Evolutionary conservation across 1,284 basidiomycete species (phyloP), one percentile per base, ranked within the genome.

Genomic region (Boletus semigastroideus): DNA sequence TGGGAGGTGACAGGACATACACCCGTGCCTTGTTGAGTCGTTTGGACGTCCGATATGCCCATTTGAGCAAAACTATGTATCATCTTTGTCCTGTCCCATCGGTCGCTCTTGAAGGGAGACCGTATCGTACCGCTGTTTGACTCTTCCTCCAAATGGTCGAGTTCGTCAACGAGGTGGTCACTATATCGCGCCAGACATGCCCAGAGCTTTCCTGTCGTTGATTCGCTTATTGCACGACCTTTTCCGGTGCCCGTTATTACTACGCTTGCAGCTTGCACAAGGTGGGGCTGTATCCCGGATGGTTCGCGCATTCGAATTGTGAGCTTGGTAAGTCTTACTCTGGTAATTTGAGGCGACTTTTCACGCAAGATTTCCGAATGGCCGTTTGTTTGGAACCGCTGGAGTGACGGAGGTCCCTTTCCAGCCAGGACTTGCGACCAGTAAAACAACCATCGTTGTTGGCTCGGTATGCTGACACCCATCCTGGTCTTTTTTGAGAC

Each of bases 41-140:
- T 36, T 27, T 51, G 45, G 9, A 56, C 17, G 14, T 66, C 67
- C 17, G 67, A 58, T 4, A 69, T 59, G 2, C 79, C 80, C 67
- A 92, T 70, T 56, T 79, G 75, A 4, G 86, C 85, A 69, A 91
- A 92, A 52, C 79, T 80, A 50, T 77, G 71, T 41, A 92, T 83
- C 90, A 92, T 92, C 75, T 91, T 92, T 46, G 66, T 69, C 43
- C 72, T 74, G 64, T 92, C 90, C 84, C 87, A 90, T 55, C 62
- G 74, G 13, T 77, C 83, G 43, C 72, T 76, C 54, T 59, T 64
- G 59, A 84, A 89, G 41, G 79, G 59, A 51, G 72, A 14, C 38
- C 25, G 34, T 33, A 14, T 41, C 41, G 60, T 60, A 37, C 74
- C 73, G 47, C 70, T 67, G 13, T 81, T 73, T 8, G 83, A 83